Percentiles rank a stretch among this genome's conserved stretches.
These are phyloP conservation scores for Brassica juncea DNA, from an alignment of 345 rosid genomes.

Conservation along the genomic window DNA sequence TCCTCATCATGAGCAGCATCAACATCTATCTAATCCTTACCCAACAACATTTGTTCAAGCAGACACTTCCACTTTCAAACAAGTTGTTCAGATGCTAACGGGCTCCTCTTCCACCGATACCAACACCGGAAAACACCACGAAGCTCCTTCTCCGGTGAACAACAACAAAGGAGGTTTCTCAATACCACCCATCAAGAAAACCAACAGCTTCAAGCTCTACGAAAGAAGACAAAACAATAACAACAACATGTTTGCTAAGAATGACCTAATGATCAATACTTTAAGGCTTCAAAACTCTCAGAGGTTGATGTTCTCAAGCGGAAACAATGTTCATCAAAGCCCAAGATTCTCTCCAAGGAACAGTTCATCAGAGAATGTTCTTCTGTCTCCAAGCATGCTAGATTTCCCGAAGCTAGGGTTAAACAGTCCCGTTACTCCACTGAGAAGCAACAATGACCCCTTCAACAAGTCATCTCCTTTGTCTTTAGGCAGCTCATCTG, in stretches of 20 bases:
- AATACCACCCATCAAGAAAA: constrained; percentile 68
- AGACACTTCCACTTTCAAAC: constrained; percentile 84
- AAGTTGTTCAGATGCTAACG: constrained; percentile 94
- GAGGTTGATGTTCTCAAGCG: constrained; percentile 35
- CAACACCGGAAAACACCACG: constrained; percentile 62
- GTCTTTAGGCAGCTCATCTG: constrained; percentile 48
- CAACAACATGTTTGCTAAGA: constrained; percentile 48
- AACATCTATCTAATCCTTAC: constrained; percentile 68
- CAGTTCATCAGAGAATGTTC: constrained; percentile 44
- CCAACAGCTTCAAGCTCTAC: constrained; percentile 73
- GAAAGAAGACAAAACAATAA: constrained; percentile 79
- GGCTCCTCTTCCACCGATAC: constrained; percentile 58
- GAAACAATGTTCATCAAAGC: constrained; percentile 25
- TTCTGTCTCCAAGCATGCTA: constrained; percentile 89
- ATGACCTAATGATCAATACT: constrained; percentile 89
- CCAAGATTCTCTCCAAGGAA: constrained; percentile 65
- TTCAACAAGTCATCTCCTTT: constrained; percentile 57
- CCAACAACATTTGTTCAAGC: constrained; percentile 99
- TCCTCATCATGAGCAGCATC: constrained; percentile 64
- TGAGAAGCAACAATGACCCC: constrained; percentile 46
- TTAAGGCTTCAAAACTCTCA: constrained; percentile 46
- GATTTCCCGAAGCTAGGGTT: constrained; percentile 88
- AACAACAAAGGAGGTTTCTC: constrained; percentile 40
- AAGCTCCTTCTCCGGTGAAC: constrained; percentile 38
- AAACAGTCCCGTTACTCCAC: constrained; percentile 84